phyloP scores from a whole-genome alignment of 768 basidiomycete genomes.

The Lactarius hatsudake region DNA sequence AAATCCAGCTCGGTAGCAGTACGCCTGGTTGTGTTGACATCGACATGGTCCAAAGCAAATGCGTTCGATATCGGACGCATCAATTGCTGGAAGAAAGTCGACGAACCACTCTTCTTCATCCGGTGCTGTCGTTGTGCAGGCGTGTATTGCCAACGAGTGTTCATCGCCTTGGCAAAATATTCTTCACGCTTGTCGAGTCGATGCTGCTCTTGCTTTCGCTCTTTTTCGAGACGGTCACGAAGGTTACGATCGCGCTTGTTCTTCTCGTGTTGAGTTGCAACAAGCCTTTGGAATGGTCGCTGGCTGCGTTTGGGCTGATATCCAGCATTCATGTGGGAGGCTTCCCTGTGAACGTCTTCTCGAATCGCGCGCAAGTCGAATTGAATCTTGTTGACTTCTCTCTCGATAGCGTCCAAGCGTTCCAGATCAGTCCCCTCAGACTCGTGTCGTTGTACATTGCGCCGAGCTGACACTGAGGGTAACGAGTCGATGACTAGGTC shows the following conservation, averaged over 20 bases:
- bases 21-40: slow-evolving; percentile 44
- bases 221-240: slow-evolving; percentile 66
- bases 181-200: slow-evolving; percentile 73
- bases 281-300: slow-evolving; percentile 65
- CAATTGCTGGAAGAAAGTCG: slow-evolving; percentile 76
- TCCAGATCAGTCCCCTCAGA: slow-evolving; percentile 67
- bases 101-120: slow-evolving; percentile 85
- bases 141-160: slow-evolving; percentile 47
- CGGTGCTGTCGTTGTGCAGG: slow-evolving; percentile 67
- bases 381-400: slow-evolving; percentile 55
- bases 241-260: slow-evolving; percentile 71
- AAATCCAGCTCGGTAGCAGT: slow-evolving; percentile 78
- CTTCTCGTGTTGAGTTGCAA: slow-evolving; percentile 74
- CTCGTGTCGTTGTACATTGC: slow-evolving; percentile 51
- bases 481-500: slow-evolving; percentile 57
- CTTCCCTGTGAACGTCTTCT: slow-evolving; percentile 73
- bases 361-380: slow-evolving; percentile 72
- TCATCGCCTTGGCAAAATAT: slow-evolving; percentile 71
- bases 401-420: slow-evolving; percentile 72
- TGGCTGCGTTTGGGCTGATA: slow-evolving; percentile 51
- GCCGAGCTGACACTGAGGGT: slow-evolving; percentile 43
- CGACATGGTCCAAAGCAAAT: slow-evolving; percentile 62
- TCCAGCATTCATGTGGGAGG: slow-evolving; percentile 43
- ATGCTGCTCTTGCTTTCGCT: slow-evolving; percentile 73
- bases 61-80: slow-evolving; percentile 90